Evolutionary conservation across 495 filamentous ascomycete species (phyloP), one percentile per base, ranked within the genome.

Genomic region (Tuber calosporum): DNA sequence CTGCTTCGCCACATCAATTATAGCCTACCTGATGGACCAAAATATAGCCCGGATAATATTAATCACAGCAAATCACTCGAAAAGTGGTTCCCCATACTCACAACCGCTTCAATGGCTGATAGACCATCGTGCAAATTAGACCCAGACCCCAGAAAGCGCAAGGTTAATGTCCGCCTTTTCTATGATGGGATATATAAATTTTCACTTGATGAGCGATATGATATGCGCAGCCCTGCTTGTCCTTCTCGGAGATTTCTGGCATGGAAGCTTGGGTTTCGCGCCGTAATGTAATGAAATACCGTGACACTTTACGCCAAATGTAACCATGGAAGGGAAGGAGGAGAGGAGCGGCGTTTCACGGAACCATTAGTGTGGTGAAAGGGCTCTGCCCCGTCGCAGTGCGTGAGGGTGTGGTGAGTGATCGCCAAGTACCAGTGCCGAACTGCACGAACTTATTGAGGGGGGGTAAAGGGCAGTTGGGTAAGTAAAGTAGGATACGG

Each of bases 11-110:
- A 30, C n/a, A 30, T 30, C 48, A 8, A 22, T 48, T 13, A 26
- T 30, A 1, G 20, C 43, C 43, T 48, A n/a, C 20, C 43, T 15
- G 8, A 30, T 30, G 53, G 30, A 30, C 9, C 53, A 30, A 58
- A 58, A 30, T 15, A 9, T 26, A n/a, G 20, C 15, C 13, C 2
- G 9, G 7, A 26, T 0, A 62, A 26, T 30, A 17, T 30, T 30
- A n/a, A 62, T 62, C 53, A 62, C 53, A 62, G n/a, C 0, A 62
- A 30, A 62, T 62, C 53, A 62, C 53, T 62, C 53, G 53, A 62
- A 62, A 62, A 4, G 26, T 1, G 30, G n/a, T n/a, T 22, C 53
- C 53, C 30, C 53, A 30, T 11, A 15, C 53, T 26, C 48, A n/a
- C 45, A 20, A 1, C 20, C 8, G 7, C 45, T n/a, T 11, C 45